phyloP scores from a whole-genome alignment of 2,329 filamentous ascomycete genomes.

The Lecanicillium sp. region DNA sequence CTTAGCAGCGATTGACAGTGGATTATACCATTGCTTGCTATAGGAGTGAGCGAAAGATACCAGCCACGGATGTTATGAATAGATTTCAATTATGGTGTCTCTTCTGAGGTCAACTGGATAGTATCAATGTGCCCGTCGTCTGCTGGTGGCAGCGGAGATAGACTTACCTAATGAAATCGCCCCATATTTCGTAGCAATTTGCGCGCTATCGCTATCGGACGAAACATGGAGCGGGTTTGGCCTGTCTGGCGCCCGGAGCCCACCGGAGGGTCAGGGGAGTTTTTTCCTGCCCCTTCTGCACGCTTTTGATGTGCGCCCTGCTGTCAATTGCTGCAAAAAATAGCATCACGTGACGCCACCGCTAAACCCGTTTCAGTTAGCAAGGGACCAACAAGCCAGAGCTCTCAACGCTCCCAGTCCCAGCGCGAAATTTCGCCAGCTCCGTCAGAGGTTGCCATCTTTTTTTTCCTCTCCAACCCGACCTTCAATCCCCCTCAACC shows the following conservation, averaged over 20 bases:
- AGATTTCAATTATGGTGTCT: not conserved
- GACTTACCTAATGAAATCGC: too few relatives aligned
- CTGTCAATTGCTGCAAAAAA: not conserved
- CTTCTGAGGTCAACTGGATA: too few relatives aligned
- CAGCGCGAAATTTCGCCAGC: conserved; percentile 39
- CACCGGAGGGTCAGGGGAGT: conserved; percentile 14
- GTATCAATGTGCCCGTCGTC: too few relatives aligned
- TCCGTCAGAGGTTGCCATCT: conserved; percentile 26
- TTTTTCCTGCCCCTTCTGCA: conserved; percentile 5
- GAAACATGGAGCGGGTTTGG: conserved; percentile 1
- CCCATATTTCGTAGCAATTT: too few relatives aligned
- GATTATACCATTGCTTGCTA: conserved; percentile 4
- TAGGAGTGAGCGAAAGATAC: not conserved
- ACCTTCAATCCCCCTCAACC: not conserved
- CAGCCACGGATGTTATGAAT: not conserved
- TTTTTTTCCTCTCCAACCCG: conserved; percentile 18
- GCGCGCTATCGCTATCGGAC: not conserved
- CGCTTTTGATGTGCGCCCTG: conserved; percentile 1
- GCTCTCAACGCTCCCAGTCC: conserved; percentile 37
- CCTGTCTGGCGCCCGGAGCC: conserved; percentile 7
- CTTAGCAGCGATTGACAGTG: not conserved
- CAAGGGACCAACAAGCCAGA: conserved; percentile 33
- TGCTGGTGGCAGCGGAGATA: too few relatives aligned
- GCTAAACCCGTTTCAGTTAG: conserved; percentile 26
- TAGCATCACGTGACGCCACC: conserved; percentile 20